A percentile compares a stretch with the other conserved stretches of the same genome.
Conservation (phyloP, 352 stramenopile genomes). For the Phytophthora macrochlamydospora region DNA sequence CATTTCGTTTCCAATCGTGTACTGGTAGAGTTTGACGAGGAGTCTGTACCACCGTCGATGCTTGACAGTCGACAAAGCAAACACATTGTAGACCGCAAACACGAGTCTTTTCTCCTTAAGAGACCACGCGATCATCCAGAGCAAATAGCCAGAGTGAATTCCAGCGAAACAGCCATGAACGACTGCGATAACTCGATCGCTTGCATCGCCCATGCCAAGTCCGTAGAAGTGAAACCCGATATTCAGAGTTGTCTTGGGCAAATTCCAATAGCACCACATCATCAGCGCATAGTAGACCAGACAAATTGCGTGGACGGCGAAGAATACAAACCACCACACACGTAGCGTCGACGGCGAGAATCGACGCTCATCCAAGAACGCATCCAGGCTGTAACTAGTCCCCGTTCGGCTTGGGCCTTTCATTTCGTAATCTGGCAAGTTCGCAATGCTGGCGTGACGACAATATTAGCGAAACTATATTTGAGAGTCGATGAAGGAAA, state of each 20-base stretch:
- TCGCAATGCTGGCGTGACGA: no score
- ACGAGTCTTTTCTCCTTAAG: slow-evolving; percentile 10
- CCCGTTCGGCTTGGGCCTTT: no score
- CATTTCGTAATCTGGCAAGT: no score
- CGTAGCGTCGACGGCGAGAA: no score
- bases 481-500: no score
- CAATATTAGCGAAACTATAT: no score
- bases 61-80: not conserved
- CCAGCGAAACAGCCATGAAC: slow-evolving; percentile 17
- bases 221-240: slow-evolving; percentile 14
- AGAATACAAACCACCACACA: slow-evolving; percentile 21
- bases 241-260: slow-evolving; percentile 13
- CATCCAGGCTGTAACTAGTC: no score
- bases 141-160: slow-evolving; percentile 16
- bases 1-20: not conserved
- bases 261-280: slow-evolving; percentile 25
- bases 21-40: not conserved
- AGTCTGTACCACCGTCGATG: not conserved
- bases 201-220: slow-evolving; percentile 13
- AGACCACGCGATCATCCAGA: slow-evolving; percentile 15
- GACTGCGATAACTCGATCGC: slow-evolving; percentile 14
- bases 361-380: no score
- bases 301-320: slow-evolving; percentile 13
- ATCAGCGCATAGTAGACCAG: slow-evolving; percentile 18
- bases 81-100: slow-evolving; percentile 12